Evolutionary conservation across 345 rosid species (phyloP).

Genomic region (Bruguiera gymnorhiza): DNA sequence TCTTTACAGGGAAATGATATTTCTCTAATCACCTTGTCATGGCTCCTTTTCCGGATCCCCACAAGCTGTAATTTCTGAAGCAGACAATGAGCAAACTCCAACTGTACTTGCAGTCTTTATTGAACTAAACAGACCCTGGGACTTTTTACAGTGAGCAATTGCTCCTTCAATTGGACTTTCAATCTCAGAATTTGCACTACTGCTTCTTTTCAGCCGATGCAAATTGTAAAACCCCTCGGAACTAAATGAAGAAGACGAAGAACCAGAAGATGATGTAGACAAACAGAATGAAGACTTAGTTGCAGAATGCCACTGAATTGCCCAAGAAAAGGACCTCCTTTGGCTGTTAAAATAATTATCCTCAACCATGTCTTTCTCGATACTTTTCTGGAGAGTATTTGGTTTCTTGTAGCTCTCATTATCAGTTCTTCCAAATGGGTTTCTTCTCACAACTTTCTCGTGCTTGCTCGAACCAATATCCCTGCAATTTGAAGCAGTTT

Average conservation of each 20-base stretch:
- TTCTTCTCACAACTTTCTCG: slow-evolving; percentile 37
- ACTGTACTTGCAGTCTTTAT: slow-evolving; percentile 40
- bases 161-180: slow-evolving; percentile 83
- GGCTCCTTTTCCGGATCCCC: slow-evolving; percentile 35
- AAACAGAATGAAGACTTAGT: slow-evolving; percentile 42
- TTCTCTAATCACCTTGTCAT: background rate
- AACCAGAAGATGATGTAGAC: slow-evolving; percentile 40
- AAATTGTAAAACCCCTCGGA: slow-evolving; percentile 52
- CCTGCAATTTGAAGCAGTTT: slow-evolving; percentile 16
- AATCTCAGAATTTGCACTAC: slow-evolving; percentile 50
- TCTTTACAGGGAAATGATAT: background rate
- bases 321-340: slow-evolving; percentile 85
- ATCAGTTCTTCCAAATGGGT: slow-evolving; percentile 28
- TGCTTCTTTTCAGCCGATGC: slow-evolving; percentile 58
- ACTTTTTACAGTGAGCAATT: slow-evolving; percentile 84
- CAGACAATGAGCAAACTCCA: slow-evolving; percentile 37
- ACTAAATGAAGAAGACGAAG: slow-evolving; percentile 59
- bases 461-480: slow-evolving; percentile 25
- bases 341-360: slow-evolving; percentile 36
- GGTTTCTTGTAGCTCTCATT: slow-evolving; percentile 24
- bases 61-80: slow-evolving; percentile 39
- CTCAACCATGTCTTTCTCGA: slow-evolving; percentile 35
- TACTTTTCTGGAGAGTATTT: slow-evolving; percentile 24
- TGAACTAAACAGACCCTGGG: slow-evolving; percentile 37
- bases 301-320: slow-evolving; percentile 53